A percentile compares a stretch with the other conserved stretches of the same genome.
These are phyloP conservation scores for Mycena sanguinolenta DNA, from an alignment of 768 basidiomycete genomes.

Conservation along the genomic window DNA sequence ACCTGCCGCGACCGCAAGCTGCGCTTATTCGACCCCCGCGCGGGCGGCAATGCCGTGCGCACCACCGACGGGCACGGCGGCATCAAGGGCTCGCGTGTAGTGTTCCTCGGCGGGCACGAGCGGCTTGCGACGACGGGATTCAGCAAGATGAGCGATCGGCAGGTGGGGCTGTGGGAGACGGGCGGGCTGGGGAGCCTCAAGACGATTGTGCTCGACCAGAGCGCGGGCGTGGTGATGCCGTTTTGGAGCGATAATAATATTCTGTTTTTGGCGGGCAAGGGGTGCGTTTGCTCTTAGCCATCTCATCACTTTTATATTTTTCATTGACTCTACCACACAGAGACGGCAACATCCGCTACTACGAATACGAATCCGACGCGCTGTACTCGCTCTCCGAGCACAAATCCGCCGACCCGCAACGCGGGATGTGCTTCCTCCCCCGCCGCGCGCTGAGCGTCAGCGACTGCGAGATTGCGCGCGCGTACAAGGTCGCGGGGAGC, in stretches of 20 bases:
- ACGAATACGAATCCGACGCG: conserved; percentile 91
- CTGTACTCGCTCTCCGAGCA: conserved; percentile 85
- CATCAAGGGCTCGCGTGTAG: conserved; percentile 90
- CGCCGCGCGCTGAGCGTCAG: conserved; percentile 88
- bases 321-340: conserved; percentile 57
- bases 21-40: conserved; percentile 91
- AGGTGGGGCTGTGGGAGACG: conserved; percentile 92
- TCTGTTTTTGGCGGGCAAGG: conserved; percentile 63
- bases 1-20: conserved; percentile 95
- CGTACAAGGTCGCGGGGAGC: conserved; percentile 85
- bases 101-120: conserved; percentile 92
- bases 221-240: conserved; percentile 73
- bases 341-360: conserved; percentile 98
- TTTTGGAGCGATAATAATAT: conserved; percentile 98
- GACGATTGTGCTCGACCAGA: conserved; percentile 7
- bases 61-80: conserved; percentile 90
- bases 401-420: conserved; percentile 92
- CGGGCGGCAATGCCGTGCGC: conserved; percentile 85
- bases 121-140: conserved; percentile 96
- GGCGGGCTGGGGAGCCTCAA: conserved; percentile 73
- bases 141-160: conserved; percentile 95
- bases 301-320: too few relatives aligned
- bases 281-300: background rate
- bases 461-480: conserved; percentile 96
- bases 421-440: conserved; percentile 97